phyloP scores from a whole-genome alignment of 2,329 filamentous ascomycete genomes.

The Penicillium sp. region DNA sequence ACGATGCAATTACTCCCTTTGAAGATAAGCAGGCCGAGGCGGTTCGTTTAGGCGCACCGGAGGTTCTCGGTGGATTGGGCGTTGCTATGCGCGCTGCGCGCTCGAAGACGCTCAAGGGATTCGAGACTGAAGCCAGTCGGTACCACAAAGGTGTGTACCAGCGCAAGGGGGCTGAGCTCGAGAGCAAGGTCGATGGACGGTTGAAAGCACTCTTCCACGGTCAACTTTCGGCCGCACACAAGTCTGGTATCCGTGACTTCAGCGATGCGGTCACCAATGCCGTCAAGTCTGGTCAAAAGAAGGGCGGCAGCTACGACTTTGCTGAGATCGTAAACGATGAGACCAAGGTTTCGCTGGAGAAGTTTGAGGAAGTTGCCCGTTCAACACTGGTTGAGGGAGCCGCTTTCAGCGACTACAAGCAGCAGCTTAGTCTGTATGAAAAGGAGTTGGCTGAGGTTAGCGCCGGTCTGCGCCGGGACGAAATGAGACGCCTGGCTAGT shows the following conservation, averaged over 20 bases:
- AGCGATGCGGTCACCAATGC: constrained; percentile 81
- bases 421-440: constrained; percentile 75
- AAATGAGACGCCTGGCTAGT: constrained; percentile 89
- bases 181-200: constrained; percentile 80
- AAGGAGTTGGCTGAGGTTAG: constrained; percentile 92
- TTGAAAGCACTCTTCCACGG: constrained; percentile 84
- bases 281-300: constrained; percentile 91
- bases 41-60: constrained; percentile 67
- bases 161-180: constrained; percentile 80
- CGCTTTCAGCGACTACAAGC: constrained; percentile 81
- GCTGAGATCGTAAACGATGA: constrained; percentile 85
- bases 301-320: constrained; percentile 87
- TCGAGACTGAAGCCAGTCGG: constrained; percentile 84
- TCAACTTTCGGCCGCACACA: constrained; percentile 87
- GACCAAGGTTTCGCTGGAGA: constrained; percentile 70
- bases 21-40: constrained; percentile 82
- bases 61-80: constrained; percentile 74
- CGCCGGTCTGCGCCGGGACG: constrained; percentile 79
- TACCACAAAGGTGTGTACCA: constrained; percentile 96
- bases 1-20: constrained; percentile 74
- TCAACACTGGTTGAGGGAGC: constrained; percentile 75
- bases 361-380: constrained; percentile 73
- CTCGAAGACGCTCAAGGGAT: constrained; percentile 71
- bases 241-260: constrained; percentile 78
- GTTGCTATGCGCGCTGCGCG: constrained; percentile 69